Evolutionary conservation across 495 filamentous ascomycete genomes (phyloP), one percentile per base, ranked within the genome.

Genomic region (Podospora australis): DNA sequence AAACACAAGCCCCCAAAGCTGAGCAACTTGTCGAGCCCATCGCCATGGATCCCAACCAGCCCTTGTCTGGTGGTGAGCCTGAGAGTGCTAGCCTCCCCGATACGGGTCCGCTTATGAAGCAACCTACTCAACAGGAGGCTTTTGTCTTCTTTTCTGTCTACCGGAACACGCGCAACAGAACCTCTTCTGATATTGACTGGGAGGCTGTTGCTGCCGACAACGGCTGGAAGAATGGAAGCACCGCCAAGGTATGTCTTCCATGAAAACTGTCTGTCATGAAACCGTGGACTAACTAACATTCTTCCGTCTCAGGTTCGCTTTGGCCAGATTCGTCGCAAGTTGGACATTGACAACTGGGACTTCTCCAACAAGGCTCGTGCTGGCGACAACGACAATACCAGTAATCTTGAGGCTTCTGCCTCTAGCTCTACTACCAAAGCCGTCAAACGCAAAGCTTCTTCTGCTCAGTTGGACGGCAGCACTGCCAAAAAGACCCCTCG

Each of bases 261-360:
- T 25, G 8, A 30, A 7, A n/a, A 25, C 13, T 41, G 19, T 4
- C 17, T 23, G n/a, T 38, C 16, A n/a, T n/a, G n/a, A n/a, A n/a
- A n/a, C n/a, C n/a, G n/a, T n/a, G n/a, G n/a, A n/a, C n/a, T n/a
- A n/a, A n/a, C n/a, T n/a, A n/a, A n/a, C 22, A 16, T 25, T 26
- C 6, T 21, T 26, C 22, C 10, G 9, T 10, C 19, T 19, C 3
- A 64, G 61, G 59, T 62, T 20, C 62, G 62, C 35, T 65, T 53
- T 13, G 56, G 59, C 20, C 62, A 65, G 39, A 49, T 65, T 35
- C 57, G 48, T 44, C 54, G 56, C 46, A 62, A 62, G 49, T 55
- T 60, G 0, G 52, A 53, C 6, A 13, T 62, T n/a, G 55, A 60
- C 14, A 50, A 20, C 29, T 49, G 40, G 39, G 16, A 4, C 5